These are phyloP conservation scores for Amanita phalloides DNA, from an alignment of 768 basidiomycete genomes.

Conservation along the genomic window DNA sequence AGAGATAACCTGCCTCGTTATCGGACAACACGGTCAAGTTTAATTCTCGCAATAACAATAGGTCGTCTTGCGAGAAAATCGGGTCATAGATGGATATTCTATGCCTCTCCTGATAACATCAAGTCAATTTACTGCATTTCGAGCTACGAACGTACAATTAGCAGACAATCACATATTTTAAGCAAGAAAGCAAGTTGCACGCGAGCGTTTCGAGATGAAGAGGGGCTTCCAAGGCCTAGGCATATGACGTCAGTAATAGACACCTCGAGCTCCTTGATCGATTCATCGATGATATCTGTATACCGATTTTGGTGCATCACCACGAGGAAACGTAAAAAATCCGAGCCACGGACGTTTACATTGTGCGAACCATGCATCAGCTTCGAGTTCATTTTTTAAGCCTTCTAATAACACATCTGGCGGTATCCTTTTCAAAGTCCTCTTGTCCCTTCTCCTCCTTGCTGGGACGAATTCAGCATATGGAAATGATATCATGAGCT, in stretches of 20 bases:
- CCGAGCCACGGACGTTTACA: constrained; percentile 39
- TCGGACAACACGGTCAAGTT: constrained; percentile 25
- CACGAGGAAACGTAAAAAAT: not conserved
- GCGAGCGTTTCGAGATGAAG: constrained; percentile 46
- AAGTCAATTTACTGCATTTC: constrained; percentile 2
- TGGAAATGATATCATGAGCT: constrained; percentile 20
- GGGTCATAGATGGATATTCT: constrained; percentile 58
- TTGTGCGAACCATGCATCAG: constrained; percentile 41
- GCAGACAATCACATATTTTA: constrained; percentile 37
- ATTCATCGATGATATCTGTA: constrained; percentile 26
- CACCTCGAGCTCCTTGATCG: constrained; percentile 16
- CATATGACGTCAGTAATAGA: constrained; percentile 38
- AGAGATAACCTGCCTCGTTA: constrained; percentile 36
- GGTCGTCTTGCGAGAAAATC: constrained; percentile 57
- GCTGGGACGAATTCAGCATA: constrained; percentile 44
- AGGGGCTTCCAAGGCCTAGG: constrained; percentile 69
- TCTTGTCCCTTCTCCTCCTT: constrained; percentile 40
- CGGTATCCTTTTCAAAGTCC: constrained; percentile 17
- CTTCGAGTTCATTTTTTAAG: constrained; percentile 33
- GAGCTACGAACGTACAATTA: constrained; percentile 40
- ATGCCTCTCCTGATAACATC: constrained; percentile 28
- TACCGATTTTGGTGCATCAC: not conserved
- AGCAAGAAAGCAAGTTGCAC: constrained; percentile 62
- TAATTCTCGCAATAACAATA: constrained; percentile 35
- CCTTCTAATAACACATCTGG: constrained; percentile 29